phyloP scores from a whole-genome alignment of 2,329 filamentous ascomycete species.

The Canariomyces notabilis region DNA sequence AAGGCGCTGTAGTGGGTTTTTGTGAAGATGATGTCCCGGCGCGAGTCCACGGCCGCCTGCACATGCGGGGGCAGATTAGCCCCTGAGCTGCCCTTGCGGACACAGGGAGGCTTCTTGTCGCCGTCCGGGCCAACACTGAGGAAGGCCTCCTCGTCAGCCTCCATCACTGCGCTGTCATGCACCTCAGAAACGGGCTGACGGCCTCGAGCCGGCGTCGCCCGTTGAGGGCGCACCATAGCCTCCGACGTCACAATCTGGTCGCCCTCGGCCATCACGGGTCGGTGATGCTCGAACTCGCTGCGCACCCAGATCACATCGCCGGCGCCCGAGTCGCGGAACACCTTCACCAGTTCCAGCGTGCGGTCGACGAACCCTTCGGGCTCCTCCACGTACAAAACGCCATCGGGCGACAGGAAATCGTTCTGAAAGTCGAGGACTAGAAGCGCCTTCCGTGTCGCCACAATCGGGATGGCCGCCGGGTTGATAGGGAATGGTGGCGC shows the following conservation, averaged over 20 bases:
- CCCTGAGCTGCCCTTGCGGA: constrained; percentile 41
- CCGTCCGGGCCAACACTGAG: constrained; percentile 23
- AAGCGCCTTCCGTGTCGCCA: constrained; percentile 63
- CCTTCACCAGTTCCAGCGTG: constrained; percentile 59
- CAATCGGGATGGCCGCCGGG: constrained; percentile 48
- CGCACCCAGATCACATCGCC: constrained; percentile 79
- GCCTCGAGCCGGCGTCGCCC: constrained; percentile 18
- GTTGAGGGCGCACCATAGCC: constrained; percentile 18
- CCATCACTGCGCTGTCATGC: constrained; percentile 31
- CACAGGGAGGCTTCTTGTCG: constrained; percentile 38
- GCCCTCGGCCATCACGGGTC: constrained; percentile 46
- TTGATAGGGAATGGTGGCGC: constrained; percentile 52
- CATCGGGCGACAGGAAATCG: constrained; percentile 70
- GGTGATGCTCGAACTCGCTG: constrained; percentile 63
- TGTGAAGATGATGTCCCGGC: constrained; percentile 45
- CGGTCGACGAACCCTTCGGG: constrained; percentile 62
- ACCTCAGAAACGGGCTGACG: constrained; percentile 24
- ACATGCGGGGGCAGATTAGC: constrained; percentile 41
- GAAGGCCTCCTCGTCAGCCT: constrained; percentile 40
- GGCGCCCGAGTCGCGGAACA: constrained; percentile 66
- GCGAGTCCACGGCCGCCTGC: constrained; percentile 40
- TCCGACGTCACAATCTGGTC: constrained; percentile 46
- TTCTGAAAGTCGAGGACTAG: constrained; percentile 85
- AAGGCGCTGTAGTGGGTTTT: constrained; percentile 91
- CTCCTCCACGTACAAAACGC: constrained; percentile 60